Conservation (phyloP, 768 basidiomycete genomes). For the Daedaleopsis sinensis region DNA sequence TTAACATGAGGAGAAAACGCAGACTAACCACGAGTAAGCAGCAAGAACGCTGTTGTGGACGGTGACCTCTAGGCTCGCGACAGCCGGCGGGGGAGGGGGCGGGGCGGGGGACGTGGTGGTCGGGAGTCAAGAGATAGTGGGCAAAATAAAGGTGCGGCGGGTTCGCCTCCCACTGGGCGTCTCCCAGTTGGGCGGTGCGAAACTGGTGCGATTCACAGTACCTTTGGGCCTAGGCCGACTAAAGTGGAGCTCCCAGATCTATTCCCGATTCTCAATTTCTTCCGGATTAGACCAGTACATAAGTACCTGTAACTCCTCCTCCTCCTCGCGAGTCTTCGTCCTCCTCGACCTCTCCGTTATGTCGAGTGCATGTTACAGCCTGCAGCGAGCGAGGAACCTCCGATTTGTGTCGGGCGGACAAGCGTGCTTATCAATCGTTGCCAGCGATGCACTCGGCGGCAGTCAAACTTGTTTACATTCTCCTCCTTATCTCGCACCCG, state of each 20-base stretch:
- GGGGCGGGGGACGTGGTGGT: conserved; percentile 6
- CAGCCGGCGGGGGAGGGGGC: conserved; percentile 5
- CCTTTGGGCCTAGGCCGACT: neutral
- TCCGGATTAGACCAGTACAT: too few relatives aligned
- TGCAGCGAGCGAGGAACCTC: neutral
- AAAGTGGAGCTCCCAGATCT: neutral
- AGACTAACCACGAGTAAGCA: conserved; percentile 12
- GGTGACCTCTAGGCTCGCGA: conserved; percentile 15
- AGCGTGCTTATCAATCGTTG: conserved; percentile 17
- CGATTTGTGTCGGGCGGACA: neutral
- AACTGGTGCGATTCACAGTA: neutral
- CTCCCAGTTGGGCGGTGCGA: neutral
- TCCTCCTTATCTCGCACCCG: conserved; percentile 14
- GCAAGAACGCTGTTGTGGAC: conserved; percentile 14
- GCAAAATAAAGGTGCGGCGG: conserved; percentile 6
- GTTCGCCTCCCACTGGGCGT: conserved; percentile 13
- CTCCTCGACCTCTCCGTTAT: neutral
- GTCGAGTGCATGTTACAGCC: too few relatives aligned
- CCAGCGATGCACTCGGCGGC: conserved; percentile 10
- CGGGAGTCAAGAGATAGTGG: conserved; percentile 7
- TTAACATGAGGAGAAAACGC: neutral
- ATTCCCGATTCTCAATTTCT: neutral
- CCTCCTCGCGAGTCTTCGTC: neutral
- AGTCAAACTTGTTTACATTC: neutral
- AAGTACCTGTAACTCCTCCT: too few relatives aligned